phyloP scores from a whole-genome alignment of 306 rosid genomes.

The Myrica gale region DNA sequence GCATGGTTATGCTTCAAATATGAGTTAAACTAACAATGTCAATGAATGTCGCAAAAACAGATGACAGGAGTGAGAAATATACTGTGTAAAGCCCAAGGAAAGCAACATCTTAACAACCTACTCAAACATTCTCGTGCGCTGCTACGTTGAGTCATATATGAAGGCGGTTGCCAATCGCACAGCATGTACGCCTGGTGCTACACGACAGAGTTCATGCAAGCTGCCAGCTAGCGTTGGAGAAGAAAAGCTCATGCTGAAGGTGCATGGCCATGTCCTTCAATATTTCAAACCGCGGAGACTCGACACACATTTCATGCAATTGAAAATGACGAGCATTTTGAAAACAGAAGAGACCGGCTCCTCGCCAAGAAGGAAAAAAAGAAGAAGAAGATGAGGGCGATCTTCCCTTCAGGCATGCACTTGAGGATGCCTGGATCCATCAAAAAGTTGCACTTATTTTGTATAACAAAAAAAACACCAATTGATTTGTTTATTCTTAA shows the following conservation, averaged over 20 bases:
- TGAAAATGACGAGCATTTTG: not conserved
- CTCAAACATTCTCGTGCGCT: slow-evolving; percentile 74
- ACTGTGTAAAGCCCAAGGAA: slow-evolving; percentile 61
- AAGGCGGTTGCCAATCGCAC: not conserved
- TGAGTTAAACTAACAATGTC: slow-evolving; percentile 4
- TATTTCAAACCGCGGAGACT: not conserved
- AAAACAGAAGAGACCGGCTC: no score
- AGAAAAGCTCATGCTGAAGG: not conserved
- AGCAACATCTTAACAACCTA: slow-evolving; percentile 49
- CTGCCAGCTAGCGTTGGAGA: not conserved
- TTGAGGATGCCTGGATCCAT: not conserved
- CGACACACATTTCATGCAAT: not conserved
- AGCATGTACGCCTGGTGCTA: not conserved
- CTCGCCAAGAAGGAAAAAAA: no score
- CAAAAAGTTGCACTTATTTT: not conserved
- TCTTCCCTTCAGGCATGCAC: not conserved
- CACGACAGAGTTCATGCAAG: not conserved
- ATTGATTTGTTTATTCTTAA: not conserved
- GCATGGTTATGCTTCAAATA: not conserved
- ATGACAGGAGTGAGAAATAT: slow-evolving; percentile 64
- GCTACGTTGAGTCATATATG: slow-evolving; percentile 49
- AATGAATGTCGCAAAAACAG: slow-evolving; percentile 37
- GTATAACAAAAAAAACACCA: not conserved
- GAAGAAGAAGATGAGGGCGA: no score
- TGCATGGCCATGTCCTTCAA: not conserved